These are phyloP conservation scores for Papiliotrema laurentii DNA, from an alignment of 1,284 basidiomycete genomes.

Conservation along the genomic window DNA sequence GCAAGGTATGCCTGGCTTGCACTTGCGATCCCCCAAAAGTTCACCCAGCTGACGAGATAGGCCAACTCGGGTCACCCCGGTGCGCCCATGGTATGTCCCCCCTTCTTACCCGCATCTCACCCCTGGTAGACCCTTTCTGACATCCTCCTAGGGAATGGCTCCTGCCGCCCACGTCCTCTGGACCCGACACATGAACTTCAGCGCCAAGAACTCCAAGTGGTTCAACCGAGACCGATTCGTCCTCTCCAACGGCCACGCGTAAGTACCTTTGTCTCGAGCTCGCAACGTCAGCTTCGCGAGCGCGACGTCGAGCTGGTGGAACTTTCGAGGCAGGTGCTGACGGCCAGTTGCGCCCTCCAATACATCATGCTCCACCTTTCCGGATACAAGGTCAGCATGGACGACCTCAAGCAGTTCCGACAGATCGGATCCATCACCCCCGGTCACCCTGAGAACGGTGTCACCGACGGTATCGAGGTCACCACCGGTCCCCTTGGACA, in stretches of 20 bases:
- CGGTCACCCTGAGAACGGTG: constrained; percentile 83
- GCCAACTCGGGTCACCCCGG: constrained; percentile 92
- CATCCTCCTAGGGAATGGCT: constrained; percentile 65
- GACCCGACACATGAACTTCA: constrained; percentile 73
- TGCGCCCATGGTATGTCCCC: constrained; percentile 66
- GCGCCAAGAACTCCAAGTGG: constrained; percentile 86
- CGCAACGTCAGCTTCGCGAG: not conserved
- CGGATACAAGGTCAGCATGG: constrained; percentile 53
- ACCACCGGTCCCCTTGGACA: constrained; percentile 95
- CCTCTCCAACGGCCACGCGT: constrained; percentile 51
- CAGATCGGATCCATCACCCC: constrained; percentile 85
- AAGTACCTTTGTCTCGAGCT: constrained; percentile 11
- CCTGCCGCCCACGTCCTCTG: constrained; percentile 84
- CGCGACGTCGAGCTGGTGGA: too few relatives aligned
- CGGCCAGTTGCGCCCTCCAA: constrained; percentile 61
- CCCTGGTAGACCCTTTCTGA: constrained; percentile 6
- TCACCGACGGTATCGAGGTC: constrained; percentile 91
- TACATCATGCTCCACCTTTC: constrained; percentile 50
- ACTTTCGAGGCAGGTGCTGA: too few relatives aligned
- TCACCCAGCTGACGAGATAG: constrained; percentile 45
- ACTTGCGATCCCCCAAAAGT: not conserved
- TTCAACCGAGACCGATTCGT: constrained; percentile 71
- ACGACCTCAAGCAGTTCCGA: constrained; percentile 50
- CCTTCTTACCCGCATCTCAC: not conserved
- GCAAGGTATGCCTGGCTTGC: constrained; percentile 47